Evolutionary conservation across 805 yeast genomes (phyloP).

Genomic region (Saccharomycopsis vini): DNA sequence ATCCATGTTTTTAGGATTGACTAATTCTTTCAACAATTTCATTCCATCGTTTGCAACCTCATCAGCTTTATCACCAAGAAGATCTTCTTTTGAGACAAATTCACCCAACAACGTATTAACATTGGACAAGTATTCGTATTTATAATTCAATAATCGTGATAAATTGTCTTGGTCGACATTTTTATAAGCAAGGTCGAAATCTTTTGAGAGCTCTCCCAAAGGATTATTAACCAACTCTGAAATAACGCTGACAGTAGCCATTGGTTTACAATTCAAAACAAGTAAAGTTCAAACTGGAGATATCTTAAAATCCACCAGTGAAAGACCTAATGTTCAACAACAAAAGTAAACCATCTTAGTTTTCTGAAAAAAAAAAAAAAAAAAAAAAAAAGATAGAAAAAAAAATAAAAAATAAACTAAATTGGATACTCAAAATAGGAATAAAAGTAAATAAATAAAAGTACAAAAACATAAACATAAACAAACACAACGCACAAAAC

Average conservation of each 20-base stretch:
- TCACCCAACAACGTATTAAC: slow-evolving; percentile 10
- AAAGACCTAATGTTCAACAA: too few species aligned
- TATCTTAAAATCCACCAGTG: too few species aligned
- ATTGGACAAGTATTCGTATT: slow-evolving; percentile 14
- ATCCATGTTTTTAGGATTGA: slow-evolving; percentile 11
- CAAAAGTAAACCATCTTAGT: too few species aligned
- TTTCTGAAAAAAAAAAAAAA: too few species aligned
- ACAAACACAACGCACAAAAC: neutral
- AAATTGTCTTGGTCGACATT: slow-evolving; percentile 12
- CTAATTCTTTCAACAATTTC: slow-evolving; percentile 9
- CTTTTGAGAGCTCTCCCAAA: slow-evolving; percentile 4
- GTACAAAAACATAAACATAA: neutral
- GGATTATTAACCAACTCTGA: neutral
- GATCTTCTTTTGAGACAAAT: slow-evolving; percentile 2
- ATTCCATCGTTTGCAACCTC: neutral
- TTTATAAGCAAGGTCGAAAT: slow-evolving; percentile 9
- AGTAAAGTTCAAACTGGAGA: too few species aligned
- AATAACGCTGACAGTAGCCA: too few species aligned
- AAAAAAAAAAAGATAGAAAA: too few species aligned
- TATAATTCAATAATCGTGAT: slow-evolving; percentile 8
- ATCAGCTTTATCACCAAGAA: neutral
- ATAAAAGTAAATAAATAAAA: neutral
- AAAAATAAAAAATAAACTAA: too few species aligned
- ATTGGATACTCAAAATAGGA: too few species aligned
- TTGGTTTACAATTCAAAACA: too few species aligned